Base-by-base conservation (phyloP, 805 yeast genomes). In the Ogataea populi-albae region DNA sequence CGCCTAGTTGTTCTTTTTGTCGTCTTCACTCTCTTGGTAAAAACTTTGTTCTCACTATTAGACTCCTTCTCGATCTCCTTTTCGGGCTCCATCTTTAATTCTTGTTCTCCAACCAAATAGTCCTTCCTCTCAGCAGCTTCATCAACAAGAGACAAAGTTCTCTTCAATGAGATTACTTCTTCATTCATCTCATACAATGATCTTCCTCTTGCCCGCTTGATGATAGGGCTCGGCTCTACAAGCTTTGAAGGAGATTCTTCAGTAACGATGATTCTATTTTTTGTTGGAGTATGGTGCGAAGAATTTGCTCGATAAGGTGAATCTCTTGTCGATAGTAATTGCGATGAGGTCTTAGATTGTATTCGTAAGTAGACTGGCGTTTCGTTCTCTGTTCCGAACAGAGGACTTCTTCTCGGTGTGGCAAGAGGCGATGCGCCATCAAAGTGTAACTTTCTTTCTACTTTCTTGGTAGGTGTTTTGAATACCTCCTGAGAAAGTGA, bases 1-100 rank as follows among this genome's bases (percentile, higher is more conserved):
- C 77, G 60, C 35, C 76, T 59, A 1, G 80, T 74, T 1, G 72
- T 66, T 47, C 81, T 55, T 55, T 75, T 75, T 27, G 70, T 74
- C 0, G 79, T 74, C 38, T 62, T 65, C 24, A 55, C 43, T 54
- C 37, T 62, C 41, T 59, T 26, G 10, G 31, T 17, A 25, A 40
- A 35, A 9, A 33, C 42, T 17, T 23, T 32, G 26, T 27, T 25
- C 12, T 39, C 45, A 17, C 32, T 26, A 4, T 17, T 23, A 27
- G 34, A 20, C 11, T 14, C 17, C 3, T 26, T 27, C 32, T 31
- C 40, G 24, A 23, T 20, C 14, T 30, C 28, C 23, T 36, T 31
- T 12, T 45, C 31, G 34, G 43, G 52, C 22, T 41, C 48, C n/a
- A n/a, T n/a, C n/a, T n/a, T n/a, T n/a, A n/a, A n/a, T n/a, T n/a